Evolutionary conservation across 129 eudicot genomes (phyloP).

Genomic region (Helichrysum umbraculigerum): DNA sequence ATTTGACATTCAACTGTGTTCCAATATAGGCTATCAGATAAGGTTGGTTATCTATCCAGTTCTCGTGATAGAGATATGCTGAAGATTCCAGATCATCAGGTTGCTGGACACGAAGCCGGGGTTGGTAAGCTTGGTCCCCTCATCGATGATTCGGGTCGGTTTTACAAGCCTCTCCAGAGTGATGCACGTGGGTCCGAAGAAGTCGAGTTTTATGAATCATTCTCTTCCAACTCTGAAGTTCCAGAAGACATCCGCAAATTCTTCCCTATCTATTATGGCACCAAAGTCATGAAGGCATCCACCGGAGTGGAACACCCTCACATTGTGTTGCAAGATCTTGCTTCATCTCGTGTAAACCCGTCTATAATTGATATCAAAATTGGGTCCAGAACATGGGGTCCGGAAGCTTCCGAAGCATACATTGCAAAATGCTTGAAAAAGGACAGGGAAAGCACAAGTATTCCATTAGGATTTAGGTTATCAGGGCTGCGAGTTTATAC

Average conservation of each 20-base stretch:
- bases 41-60: neutral
- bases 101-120: slow-evolving; percentile 80
- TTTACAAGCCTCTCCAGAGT: slow-evolving; percentile 88
- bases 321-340: slow-evolving; percentile 67
- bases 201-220: slow-evolving; percentile 61
- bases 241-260: slow-evolving; percentile 57
- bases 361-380: slow-evolving; percentile 82
- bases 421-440: slow-evolving; percentile 66
- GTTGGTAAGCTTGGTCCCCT: slow-evolving; percentile 76
- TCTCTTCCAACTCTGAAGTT: slow-evolving; percentile 48
- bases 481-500: slow-evolving; percentile 65
- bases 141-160: slow-evolving; percentile 70
- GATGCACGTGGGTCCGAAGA: slow-evolving; percentile 71
- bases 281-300: slow-evolving; percentile 69
- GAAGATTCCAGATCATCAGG: slow-evolving; percentile 78
- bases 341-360: slow-evolving; percentile 45
- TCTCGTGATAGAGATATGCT: slow-evolving; percentile 46
- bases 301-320: slow-evolving; percentile 77
- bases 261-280: slow-evolving; percentile 75
- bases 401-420: slow-evolving; percentile 60
- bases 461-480: slow-evolving; percentile 64
- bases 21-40: neutral
- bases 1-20: neutral
- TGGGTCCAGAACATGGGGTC: slow-evolving; percentile 87
- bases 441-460: slow-evolving; percentile 61